phyloP scores from a whole-genome alignment of 768 basidiomycete species.

The Artomyces pyxidatus region DNA sequence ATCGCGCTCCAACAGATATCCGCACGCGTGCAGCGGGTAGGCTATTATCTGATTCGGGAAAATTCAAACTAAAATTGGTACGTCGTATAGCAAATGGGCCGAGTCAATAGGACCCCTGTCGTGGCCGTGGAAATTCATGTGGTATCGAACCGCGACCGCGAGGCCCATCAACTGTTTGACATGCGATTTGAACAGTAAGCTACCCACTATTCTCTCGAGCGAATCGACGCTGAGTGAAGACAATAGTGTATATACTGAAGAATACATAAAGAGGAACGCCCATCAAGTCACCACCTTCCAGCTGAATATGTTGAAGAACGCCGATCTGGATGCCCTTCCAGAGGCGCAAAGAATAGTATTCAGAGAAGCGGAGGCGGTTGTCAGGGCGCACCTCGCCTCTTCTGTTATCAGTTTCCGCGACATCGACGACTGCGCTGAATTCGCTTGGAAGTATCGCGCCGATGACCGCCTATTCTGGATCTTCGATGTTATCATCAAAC shows the following conservation, averaged over 20 bases:
- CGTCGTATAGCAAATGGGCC: conserved; percentile 46
- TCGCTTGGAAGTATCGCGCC: conserved; percentile 41
- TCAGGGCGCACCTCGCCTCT: conserved; percentile 4
- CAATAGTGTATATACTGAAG: conserved; percentile 24
- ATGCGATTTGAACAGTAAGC: conserved; percentile 61
- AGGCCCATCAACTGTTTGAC: conserved; percentile 61
- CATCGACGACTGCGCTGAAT: conserved; percentile 16
- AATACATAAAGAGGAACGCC: conserved; percentile 18
- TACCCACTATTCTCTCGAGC: conserved; percentile 15
- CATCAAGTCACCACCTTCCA: not conserved
- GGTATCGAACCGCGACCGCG: conserved; percentile 57
- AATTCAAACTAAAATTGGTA: not conserved
- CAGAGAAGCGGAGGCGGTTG: not conserved
- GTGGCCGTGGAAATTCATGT: conserved; percentile 56
- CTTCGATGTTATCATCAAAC: not conserved
- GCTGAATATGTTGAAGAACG: not conserved
- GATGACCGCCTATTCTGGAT: conserved; percentile 30
- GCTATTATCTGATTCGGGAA: conserved; percentile 5
- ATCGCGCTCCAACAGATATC: conserved; percentile 61
- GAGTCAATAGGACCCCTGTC: conserved; percentile 44
- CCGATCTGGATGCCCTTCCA: not conserved
- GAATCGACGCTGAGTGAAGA: no score
- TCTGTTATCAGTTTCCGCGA: not conserved
- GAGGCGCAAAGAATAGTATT: not conserved
- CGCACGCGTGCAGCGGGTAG: conserved; percentile 39